A percentile compares a stretch with the other conserved stretches of the same genome.
Evolutionary conservation across 1,284 basidiomycete species (phyloP).

Genomic region (Moniliophthora roreri): DNA sequence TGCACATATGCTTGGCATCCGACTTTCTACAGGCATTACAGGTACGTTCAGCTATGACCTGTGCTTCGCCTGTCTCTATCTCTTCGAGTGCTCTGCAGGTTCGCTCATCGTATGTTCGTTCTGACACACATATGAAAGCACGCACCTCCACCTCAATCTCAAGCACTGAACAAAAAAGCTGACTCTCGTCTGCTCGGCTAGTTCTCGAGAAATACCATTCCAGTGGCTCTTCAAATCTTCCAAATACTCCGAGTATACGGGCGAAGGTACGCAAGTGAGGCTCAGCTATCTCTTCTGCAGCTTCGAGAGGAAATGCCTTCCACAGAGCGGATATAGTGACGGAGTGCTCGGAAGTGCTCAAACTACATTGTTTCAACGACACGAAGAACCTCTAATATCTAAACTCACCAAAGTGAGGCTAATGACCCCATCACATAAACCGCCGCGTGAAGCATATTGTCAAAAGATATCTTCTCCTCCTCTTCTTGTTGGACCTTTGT

Average conservation of each 20-base stretch:
- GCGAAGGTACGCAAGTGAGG: slow-evolving; percentile 22
- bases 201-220: slow-evolving; percentile 17
- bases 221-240: slow-evolving; percentile 22
- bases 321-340: too few species aligned
- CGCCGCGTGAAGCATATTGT: too few species aligned
- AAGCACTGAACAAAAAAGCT: slow-evolving; percentile 22
- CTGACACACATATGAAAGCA: too few species aligned
- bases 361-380: too few species aligned
- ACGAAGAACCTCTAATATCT: too few species aligned
- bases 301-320: too few species aligned
- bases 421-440: too few species aligned
- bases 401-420: too few species aligned
- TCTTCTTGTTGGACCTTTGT: too few species aligned
- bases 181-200: slow-evolving; percentile 18
- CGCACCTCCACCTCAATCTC: slow-evolving; percentile 16
- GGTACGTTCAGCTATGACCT: neutral
- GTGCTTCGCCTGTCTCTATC: slow-evolving; percentile 19
- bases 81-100: slow-evolving; percentile 16
- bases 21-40: slow-evolving; percentile 18
- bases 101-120: neutral
- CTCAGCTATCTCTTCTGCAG: slow-evolving; percentile 18
- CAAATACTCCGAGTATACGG: slow-evolving; percentile 17
- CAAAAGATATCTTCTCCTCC: too few species aligned
- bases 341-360: too few species aligned
- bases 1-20: slow-evolving; percentile 12